phyloP scores from a whole-genome alignment of 257 asterid genomes.

The Eucommia ulmoides region DNA sequence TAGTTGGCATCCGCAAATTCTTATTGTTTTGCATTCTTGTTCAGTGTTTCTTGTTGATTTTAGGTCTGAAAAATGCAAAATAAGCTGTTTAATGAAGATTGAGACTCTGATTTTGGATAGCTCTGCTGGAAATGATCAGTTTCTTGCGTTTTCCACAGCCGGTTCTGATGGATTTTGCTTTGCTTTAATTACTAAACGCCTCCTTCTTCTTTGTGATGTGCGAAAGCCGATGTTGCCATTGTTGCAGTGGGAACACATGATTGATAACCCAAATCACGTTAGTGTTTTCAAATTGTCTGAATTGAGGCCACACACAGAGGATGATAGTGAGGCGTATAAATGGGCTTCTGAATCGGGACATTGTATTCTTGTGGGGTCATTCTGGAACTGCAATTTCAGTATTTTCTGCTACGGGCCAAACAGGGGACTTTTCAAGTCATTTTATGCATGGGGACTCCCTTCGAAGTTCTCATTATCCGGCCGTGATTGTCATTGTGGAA shows the following conservation, averaged over 20 bases:
- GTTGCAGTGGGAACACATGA: conserved; percentile 52
- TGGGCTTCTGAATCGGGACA: conserved; percentile 65
- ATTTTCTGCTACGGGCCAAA: conserved; percentile 59
- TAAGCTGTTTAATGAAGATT: conserved; percentile 44
- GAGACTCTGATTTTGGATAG: conserved; percentile 25
- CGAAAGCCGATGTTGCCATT: conserved; percentile 42
- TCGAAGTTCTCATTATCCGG: conserved; percentile 31
- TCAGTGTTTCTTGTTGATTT: conserved; percentile 57
- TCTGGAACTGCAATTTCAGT: conserved; percentile 57
- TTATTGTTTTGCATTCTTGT: conserved; percentile 39
- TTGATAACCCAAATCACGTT: conserved; percentile 40
- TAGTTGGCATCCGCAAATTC: conserved; percentile 62
- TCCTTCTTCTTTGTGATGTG: conserved; percentile 61
- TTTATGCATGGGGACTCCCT: conserved; percentile 58
- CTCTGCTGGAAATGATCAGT: conserved; percentile 24
- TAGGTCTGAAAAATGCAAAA: conserved; percentile 24
- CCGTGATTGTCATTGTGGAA: conserved; percentile 45
- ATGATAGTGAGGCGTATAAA: conserved; percentile 26
- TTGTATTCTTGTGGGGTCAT: conserved; percentile 72
- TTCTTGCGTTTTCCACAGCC: conserved; percentile 42
- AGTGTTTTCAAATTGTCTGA: conserved; percentile 44
- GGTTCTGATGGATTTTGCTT: conserved; percentile 41
- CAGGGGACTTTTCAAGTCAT: conserved; percentile 22
- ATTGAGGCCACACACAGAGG: conserved; percentile 34
- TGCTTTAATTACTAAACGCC: conserved; percentile 30